Evolutionary conservation across 2,329 filamentous ascomycete genomes (phyloP).

Genomic region (Aspergillus thermomutatus): DNA sequence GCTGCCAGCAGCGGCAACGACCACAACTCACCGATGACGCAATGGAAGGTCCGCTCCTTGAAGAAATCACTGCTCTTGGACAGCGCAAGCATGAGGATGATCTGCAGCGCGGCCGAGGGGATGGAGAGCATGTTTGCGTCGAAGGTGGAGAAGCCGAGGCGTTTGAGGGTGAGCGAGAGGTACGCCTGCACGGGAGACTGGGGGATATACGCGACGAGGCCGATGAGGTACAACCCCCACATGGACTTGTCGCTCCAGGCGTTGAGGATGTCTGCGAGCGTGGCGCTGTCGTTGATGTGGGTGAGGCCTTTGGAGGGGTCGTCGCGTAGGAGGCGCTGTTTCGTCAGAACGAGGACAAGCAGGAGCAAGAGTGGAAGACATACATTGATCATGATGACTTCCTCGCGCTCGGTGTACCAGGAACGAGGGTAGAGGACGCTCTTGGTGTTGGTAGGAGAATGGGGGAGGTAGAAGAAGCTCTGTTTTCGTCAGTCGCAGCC

Average conservation of each 20-base stretch:
- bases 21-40: slow-evolving; percentile 52
- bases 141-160: slow-evolving; percentile 28
- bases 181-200: slow-evolving; percentile 49
- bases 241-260: slow-evolving; percentile 48
- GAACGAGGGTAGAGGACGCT: slow-evolving; percentile 17
- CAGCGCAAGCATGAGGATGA: slow-evolving; percentile 50
- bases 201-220: slow-evolving; percentile 45
- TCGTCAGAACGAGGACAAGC: not conserved
- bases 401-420: slow-evolving; percentile 28
- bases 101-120: slow-evolving; percentile 40
- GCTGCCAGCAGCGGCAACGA: slow-evolving; percentile 50
- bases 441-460: slow-evolving; percentile 26
- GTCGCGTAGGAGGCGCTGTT: slow-evolving; percentile 49
- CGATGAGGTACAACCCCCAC: slow-evolving; percentile 52
- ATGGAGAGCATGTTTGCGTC: slow-evolving; percentile 31
- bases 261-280: slow-evolving; percentile 42
- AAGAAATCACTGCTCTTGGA: slow-evolving; percentile 50
- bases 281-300: slow-evolving; percentile 43
- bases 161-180: slow-evolving; percentile 52
- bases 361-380: not conserved
- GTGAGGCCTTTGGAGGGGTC: slow-evolving; percentile 54
- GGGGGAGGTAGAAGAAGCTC: slow-evolving; percentile 27
- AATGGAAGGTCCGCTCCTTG: slow-evolving; percentile 52
- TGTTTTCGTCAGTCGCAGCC: slow-evolving; percentile 27
- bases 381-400: slow-evolving; percentile 29